Conservation (phyloP, 768 basidiomycete genomes). For the Panellus pusillus region DNA sequence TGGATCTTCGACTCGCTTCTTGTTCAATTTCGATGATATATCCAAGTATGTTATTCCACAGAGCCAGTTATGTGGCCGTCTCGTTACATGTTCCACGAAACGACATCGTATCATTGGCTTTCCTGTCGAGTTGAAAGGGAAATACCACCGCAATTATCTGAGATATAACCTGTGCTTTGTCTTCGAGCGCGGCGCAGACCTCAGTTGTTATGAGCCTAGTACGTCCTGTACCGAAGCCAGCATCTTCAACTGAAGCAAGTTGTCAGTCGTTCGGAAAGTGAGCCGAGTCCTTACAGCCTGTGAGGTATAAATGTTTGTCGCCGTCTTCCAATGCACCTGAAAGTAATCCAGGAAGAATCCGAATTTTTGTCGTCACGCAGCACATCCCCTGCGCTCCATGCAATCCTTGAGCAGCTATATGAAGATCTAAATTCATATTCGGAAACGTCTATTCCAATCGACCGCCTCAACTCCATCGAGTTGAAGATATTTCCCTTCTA, state of each 20-base stretch:
- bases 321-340: slow-evolving; percentile 2
- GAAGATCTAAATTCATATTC: slow-evolving; percentile 98
- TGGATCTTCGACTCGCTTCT: slow-evolving; percentile 47
- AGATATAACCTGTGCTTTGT: slow-evolving; percentile 96
- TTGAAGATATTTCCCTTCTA: slow-evolving; percentile 96
- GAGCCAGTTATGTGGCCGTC: slow-evolving; percentile 78
- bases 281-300: slow-evolving; percentile 85
- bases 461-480: slow-evolving; percentile 92
- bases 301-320: slow-evolving; percentile 60
- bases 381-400: slow-evolving; percentile 66
- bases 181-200: slow-evolving; percentile 85
- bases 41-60: slow-evolving; percentile 94
- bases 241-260: background rate
- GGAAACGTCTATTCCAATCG: slow-evolving; percentile 90
- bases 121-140: slow-evolving; percentile 76
- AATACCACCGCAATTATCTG: slow-evolving; percentile 86
- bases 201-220: slow-evolving; percentile 91
- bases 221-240: background rate
- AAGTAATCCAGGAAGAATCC: slow-evolving; percentile 71
- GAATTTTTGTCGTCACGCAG: slow-evolving; percentile 77
- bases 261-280: slow-evolving; percentile 81
- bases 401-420: slow-evolving; percentile 93
- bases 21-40: slow-evolving; percentile 90
- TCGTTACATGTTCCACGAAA: slow-evolving; percentile 83
- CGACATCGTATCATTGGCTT: slow-evolving; percentile 89